Conservation (phyloP, 106 monocot genomes). For the Allium cepa region DNA sequence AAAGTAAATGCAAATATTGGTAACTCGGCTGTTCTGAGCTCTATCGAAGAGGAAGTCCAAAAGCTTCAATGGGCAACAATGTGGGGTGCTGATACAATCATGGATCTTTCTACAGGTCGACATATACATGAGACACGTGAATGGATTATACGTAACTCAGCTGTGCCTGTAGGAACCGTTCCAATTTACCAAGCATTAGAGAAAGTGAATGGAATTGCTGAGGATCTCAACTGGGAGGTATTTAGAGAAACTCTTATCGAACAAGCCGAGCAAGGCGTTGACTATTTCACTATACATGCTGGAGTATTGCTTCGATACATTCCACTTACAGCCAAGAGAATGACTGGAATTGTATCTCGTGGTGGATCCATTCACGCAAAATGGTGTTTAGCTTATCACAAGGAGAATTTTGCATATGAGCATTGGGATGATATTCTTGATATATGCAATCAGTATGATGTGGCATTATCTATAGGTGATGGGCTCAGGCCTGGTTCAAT, state of each 20-base stretch:
- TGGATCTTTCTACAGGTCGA: constrained; percentile 81
- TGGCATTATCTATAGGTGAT: constrained; percentile 75
- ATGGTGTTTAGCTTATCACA: constrained; percentile 75
- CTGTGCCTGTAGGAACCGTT: constrained; percentile 72
- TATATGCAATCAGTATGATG: constrained; percentile 81
- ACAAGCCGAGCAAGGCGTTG: constrained; percentile 81
- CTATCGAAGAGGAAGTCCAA: constrained; percentile 76
- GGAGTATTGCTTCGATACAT: constrained; percentile 70
- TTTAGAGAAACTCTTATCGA: constrained; percentile 74
- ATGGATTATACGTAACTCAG: constrained; percentile 75
- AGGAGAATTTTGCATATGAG: constrained; percentile 82
- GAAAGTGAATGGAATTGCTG: constrained; percentile 78
- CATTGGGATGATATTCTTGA: constrained; percentile 88
- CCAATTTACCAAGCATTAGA: constrained; percentile 84
- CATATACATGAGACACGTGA: constrained; percentile 86
- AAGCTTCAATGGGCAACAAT: constrained; percentile 86
- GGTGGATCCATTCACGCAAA: constrained; percentile 85
- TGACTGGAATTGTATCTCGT: constrained; percentile 81
- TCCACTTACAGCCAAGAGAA: constrained; percentile 72
- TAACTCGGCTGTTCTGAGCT: constrained; percentile 62
- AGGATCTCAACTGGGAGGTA: constrained; percentile 61
- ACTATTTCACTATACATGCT: constrained; percentile 85
- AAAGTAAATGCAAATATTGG: constrained; percentile 86
- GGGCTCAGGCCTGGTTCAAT: constrained; percentile 77
- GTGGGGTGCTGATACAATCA: constrained; percentile 80